Evolutionary conservation across 768 basidiomycete species (phyloP), one percentile per base, ranked within the genome.

Genomic region (Calocera viscosa): DNA sequence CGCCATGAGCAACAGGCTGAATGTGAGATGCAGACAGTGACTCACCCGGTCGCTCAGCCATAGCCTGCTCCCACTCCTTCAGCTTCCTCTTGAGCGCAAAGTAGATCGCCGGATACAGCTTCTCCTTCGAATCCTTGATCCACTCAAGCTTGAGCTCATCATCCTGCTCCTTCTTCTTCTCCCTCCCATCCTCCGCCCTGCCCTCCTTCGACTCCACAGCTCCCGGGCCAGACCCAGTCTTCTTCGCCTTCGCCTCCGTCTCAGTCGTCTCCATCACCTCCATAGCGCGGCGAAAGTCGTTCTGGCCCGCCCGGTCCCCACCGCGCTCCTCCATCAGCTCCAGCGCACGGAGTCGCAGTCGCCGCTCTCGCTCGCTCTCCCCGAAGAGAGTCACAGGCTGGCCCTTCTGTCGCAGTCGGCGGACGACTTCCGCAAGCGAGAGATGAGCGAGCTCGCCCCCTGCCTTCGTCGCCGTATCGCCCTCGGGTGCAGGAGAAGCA

Each of bases 311-410:
- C 35, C 85, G 82, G 67, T 91, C 88, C 67, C 85, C 83, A 1
- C 86, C 90, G 65, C 87, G 89, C 77, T 94, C 91, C 73, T 99
- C 96, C 66, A 97, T 90, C 39, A 99, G 84, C 74, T 99, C 96
- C 17, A 99, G 79, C 0, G 96, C 95, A 64, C 96, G 85, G 16
- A 99, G 78, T 16, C 96, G 86, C 16, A 97, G 77, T 34, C 94
- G 81, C 11, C 96, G 83, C 30, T 97, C 96, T 78, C 94, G 92
- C 79, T 99, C 96, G 0, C 87, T 86, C 75, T 99, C 96, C 34
- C 87, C 96, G 73, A 99, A 99, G 10, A 99, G 79, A 32, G 93
- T 85, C 69, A 98, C 90, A 2, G 96, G 96, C 74, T 98, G 94
- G 26, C 90, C 92, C 74, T 96, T 95, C 28, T 83, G 80, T 53